These are phyloP conservation scores for Pugionium cornutum DNA, from an alignment of 345 rosid genomes.

Conservation along the genomic window DNA sequence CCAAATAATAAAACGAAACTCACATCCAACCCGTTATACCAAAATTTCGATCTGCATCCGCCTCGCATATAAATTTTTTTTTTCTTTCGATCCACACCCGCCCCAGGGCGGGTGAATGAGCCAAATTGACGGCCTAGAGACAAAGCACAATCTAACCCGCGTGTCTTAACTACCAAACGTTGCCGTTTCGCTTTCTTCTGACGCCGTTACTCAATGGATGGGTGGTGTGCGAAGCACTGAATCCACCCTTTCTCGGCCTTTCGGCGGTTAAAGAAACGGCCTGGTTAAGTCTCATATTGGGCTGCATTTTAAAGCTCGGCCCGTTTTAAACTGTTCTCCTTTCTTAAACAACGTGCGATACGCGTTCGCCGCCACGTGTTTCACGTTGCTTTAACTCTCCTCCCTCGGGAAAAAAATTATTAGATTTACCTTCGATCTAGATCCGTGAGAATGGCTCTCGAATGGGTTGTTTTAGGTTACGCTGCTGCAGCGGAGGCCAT, in stretches of 20 bases:
- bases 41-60: no score
- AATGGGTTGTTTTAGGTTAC: constrained; percentile 88
- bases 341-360: constrained; percentile 20
- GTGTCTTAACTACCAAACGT: constrained; percentile 37
- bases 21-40: no score
- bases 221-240: neutral
- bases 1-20: no score
- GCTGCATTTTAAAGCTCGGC: neutral
- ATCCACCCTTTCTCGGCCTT: neutral
- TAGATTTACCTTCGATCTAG: neutral
- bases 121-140: neutral
- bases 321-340: constrained; percentile 11
- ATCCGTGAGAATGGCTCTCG: constrained; percentile 67
- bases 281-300: neutral
- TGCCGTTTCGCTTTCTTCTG: constrained; percentile 21
- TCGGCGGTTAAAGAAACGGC: constrained; percentile 12
- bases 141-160: constrained; percentile 32
- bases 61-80: no score
- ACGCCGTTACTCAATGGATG: constrained; percentile 33
- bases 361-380: constrained; percentile 25
- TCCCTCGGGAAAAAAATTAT: neutral
- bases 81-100: no score
- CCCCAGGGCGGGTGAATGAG: no score
- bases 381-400: constrained; percentile 19
- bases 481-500: constrained; percentile 91